A percentile compares a stretch with the other conserved stretches of the same genome.
phyloP scores from a whole-genome alignment of 176 grass and related monocot genomes.

The Carex cristatella region DNA sequence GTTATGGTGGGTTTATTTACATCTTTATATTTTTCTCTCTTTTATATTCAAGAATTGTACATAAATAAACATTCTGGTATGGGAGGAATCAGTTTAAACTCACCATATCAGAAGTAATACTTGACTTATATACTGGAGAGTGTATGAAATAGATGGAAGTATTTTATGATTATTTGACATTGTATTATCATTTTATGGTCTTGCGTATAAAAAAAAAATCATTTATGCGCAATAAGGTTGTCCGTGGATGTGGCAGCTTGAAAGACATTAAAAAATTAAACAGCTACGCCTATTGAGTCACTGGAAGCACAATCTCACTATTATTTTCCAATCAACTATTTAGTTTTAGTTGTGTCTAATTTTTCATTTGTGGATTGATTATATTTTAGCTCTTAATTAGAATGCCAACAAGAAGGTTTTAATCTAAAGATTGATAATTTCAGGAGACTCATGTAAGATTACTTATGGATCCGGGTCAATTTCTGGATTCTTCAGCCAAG shows the following conservation, averaged over 20 bases:
- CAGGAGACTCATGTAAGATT: slow-evolving; percentile 78
- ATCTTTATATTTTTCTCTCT: not conserved
- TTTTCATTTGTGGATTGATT: not conserved
- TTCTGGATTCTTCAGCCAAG: slow-evolving; percentile 85
- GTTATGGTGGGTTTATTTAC: not conserved
- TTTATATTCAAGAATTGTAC: not conserved
- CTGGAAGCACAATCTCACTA: not conserved
- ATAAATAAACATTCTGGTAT: not conserved
- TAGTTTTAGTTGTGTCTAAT: not conserved
- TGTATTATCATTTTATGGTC: too few relatives aligned
- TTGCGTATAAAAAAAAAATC: too few relatives aligned
- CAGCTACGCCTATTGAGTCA: not conserved
- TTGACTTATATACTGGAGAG: not conserved
- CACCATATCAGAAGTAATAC: not conserved
- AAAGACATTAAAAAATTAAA: not conserved
- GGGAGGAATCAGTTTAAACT: not conserved
- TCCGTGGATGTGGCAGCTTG: not conserved
- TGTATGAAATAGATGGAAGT: too few relatives aligned
- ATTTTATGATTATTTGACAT: too few relatives aligned
- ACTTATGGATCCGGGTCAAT: slow-evolving; percentile 78
- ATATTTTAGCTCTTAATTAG: not conserved
- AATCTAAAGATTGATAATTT: not conserved
- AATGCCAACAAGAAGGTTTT: not conserved
- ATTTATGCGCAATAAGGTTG: not conserved
- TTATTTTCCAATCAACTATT: not conserved